Base-by-base conservation (phyloP, 768 basidiomycete species). In the Lactifluus volemus region DNA sequence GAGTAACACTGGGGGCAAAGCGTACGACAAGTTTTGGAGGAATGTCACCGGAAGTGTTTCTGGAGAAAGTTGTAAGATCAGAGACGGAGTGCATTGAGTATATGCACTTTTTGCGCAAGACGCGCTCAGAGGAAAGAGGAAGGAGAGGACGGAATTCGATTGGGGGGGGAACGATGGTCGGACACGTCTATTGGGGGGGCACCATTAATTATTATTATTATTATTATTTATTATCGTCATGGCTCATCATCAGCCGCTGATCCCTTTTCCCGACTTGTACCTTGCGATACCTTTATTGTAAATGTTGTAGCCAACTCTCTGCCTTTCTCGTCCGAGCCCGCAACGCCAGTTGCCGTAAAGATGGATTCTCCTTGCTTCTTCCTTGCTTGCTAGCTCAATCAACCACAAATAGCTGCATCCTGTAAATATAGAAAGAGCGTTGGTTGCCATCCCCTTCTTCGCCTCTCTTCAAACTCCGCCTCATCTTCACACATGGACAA, bases 1-100 rank as follows among this genome's bases (percentile, higher is more conserved):
- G 25, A 17, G 21, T 1, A 6, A 57, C 19, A 49, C 21, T 53
- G 34, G 17, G 32, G 10, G 21, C 21, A 54, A 21, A 34, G 79
- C 89, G 60, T 77, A 91, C 91, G 60, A 95, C 89, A 48, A 94
- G 85, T 70, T 88, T 91, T 48, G 89, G 84, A 11, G 93, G 92
- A 21, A 93, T 85, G 80, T 92, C 86, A 49, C 92, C 93, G 0
- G 81, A 81, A 0, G 92, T 90, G 71, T 85, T 85, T 63, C 88
- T 81, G 70, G 87, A 88, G 70, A 84, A 89, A 1, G 92, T 92
- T 10, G 91, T 92, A 68, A 95, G 78, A 75, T 94, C 92, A 68
- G 90, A 90, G 66, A 94, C 90, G 53, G 91, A 90, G 70, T 92
- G 89, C 81, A 82, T 83, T 25, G 19, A 25, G 11, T 29, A 47